Base-by-base conservation (phyloP, 1,284 basidiomycete genomes). In the Omphalotus olearius region DNA sequence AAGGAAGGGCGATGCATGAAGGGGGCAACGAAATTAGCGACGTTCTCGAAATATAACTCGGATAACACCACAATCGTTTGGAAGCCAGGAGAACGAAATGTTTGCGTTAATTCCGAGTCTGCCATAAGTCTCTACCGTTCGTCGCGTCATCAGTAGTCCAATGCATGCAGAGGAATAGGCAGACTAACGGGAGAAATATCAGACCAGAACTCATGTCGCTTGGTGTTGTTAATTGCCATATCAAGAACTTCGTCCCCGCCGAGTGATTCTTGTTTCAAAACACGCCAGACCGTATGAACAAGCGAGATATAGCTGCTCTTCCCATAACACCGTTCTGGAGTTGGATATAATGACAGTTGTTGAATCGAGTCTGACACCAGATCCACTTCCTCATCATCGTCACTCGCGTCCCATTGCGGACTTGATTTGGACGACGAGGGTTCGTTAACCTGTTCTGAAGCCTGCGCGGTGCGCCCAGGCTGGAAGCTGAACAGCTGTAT, bases 1-100 rank as follows among this genome's bases (percentile, higher is more conserved):
- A 49, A 49, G 41, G 47, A 41, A 13, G 47, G 47, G 7, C 47
- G 38, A 20, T 49, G 47, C 16, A 49, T 37, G 38, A 47, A 37
- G 7, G 46, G 46, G 28, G 35, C 37, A 39, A 37, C 37, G 17
- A 47, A 18, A 20, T 47, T 47, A 3, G 30, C 3, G 36, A 23
- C 25, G 5, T 39, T 20, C 1, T 9, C 26, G 37, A 47, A 47
- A 39, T 47, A 47, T 25, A 37, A 35, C 37, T 47, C 26, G 30
- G 30, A 33, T 33, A 33, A 13, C 9, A 13, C 3, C 5, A 39
- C 36, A 14, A 47, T 35, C 14, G 16, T 36, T 18, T 39, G 16
- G 35, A 47, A 37, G 39, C 40, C 46, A 23, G 46, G 37, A 39
- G 38, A 17, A 20, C 20, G 36, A 47, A 47, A 26, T 18, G 18